Percentiles rank a stretch among this genome's conserved stretches.
phyloP scores from a whole-genome alignment of 257 asterid species.

The Asclepias syriaca region DNA sequence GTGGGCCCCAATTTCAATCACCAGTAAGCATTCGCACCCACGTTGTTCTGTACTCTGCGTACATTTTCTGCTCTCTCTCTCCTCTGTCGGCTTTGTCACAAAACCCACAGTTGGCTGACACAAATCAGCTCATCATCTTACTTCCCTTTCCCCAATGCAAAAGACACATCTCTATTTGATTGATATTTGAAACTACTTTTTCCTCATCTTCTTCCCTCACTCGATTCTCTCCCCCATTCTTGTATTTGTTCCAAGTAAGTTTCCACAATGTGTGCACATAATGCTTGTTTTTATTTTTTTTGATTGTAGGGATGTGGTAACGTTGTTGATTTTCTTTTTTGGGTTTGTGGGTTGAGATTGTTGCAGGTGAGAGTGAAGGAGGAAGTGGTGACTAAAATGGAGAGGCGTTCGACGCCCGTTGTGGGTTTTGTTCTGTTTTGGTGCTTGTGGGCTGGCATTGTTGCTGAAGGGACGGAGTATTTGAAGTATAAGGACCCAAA shows the following conservation, averaged over 20 bases:
- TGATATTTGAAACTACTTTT: background rate
- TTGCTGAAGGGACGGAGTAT: constrained; percentile 44
- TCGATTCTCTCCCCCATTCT: background rate
- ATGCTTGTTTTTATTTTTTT: background rate
- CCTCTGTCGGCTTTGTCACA: background rate
- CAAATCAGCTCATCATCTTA: no score
- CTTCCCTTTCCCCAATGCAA: background rate
- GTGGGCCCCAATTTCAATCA: background rate
- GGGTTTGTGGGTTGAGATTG: background rate
- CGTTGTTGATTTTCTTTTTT: background rate
- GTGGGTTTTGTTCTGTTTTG: constrained; percentile 24
- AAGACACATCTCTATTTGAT: background rate
- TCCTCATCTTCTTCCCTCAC: background rate
- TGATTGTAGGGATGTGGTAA: background rate
- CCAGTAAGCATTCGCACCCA: background rate
- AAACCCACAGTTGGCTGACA: background rate
- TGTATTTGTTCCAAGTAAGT: background rate
- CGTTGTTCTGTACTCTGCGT: background rate
- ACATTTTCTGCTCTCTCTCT: background rate
- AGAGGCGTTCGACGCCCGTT: constrained; percentile 18
- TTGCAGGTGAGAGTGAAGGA: background rate
- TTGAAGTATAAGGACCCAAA: constrained; percentile 61
- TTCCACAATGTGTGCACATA: background rate
- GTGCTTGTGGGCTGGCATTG: constrained; percentile 30
- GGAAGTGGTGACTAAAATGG: background rate